A percentile compares a stretch with the other conserved stretches of the same genome.
Conservation (phyloP, 164 flowering plant species). For the Protea cynaroides region DNA sequence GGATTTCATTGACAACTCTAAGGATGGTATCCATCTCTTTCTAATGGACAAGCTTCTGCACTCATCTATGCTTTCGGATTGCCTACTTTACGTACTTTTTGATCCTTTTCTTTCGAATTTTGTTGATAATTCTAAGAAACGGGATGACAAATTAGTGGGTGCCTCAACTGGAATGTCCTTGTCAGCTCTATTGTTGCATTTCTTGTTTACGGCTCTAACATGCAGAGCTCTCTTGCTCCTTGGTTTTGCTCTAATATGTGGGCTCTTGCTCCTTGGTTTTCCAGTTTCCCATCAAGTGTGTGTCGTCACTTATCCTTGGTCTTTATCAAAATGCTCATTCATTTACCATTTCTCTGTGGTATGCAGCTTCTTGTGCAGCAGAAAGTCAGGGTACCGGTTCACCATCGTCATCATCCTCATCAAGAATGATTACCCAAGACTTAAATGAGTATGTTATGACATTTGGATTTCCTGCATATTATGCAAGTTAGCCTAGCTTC, state of each 20-base stretch:
- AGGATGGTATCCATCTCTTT: slow-evolving; percentile 60
- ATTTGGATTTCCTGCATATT: not conserved
- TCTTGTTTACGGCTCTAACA: too few species aligned
- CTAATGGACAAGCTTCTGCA: not conserved
- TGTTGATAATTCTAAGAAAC: too few species aligned
- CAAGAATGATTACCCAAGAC: slow-evolving; percentile 67
- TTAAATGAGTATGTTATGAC: slow-evolving; percentile 59
- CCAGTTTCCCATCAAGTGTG: not conserved
- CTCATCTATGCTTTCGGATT: not conserved
- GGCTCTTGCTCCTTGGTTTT: too few species aligned
- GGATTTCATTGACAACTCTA: slow-evolving; percentile 69
- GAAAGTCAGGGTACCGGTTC: slow-evolving; percentile 74
- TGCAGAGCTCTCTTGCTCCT: too few species aligned
- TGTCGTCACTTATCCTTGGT: not conserved
- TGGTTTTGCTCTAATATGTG: too few species aligned
- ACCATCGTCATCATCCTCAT: slow-evolving; percentile 46
- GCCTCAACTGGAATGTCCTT: too few species aligned
- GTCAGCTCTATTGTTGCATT: too few species aligned
- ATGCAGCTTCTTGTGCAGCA: slow-evolving; percentile 63
- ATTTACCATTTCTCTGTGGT: not conserved
- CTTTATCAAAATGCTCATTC: not conserved
- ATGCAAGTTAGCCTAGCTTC: too few species aligned
- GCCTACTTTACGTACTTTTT: too few species aligned
- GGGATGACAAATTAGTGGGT: too few species aligned
- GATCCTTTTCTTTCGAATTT: too few species aligned